Evolutionary conservation across 179 eudicot species (phyloP), one percentile per base, ranked within the genome.

Genomic region (Monotropa hypopitys): DNA sequence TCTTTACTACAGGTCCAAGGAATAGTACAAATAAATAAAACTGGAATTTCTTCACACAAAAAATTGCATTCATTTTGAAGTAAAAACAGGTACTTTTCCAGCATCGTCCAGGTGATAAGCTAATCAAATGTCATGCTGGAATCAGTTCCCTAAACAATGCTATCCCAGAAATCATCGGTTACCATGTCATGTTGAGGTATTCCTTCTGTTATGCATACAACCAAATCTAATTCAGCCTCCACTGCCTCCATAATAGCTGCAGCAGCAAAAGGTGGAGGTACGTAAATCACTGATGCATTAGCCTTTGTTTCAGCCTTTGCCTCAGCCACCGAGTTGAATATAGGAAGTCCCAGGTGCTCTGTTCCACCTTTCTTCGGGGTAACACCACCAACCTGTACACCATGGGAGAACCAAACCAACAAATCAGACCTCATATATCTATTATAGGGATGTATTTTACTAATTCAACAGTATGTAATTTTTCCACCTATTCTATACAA

Each of bases 201-300:
- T 50, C 80, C 80, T 72, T 81, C 80, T 0, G 77, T 81, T 87
- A 95, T 91, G 86, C 99, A 95, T 63, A 95, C 99, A 70, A 95
- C 81, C 82, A 95, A 87, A 86, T 95, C 98, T 63, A 95, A 79
- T 75, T 95, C 98, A 82, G 99, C 98, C 81, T 93, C 99, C 85
- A 95, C 7, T 46, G 89, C 93, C 87, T 95, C 99, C 97, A 93
- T 82, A 68, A 95, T 93, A 76, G 99, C 99, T 81, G 88, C 88
- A n/a, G 98, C 98, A 53, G 99, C 99, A 88, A 90, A 95, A 65
- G 98, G 94, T 16, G 99, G 99, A 68, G 99, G 99, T 45, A 95
- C 99, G 77, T 95, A 95, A 75, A 95, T 89, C 2, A 93, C 99
- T 20, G 99, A 89, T 8, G 98, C 99, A 87, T 95, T 93, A 68